These are phyloP conservation scores for carrot (Daucus carota) DNA, from an alignment of 129 eudicot genomes.

Conservation along the genomic window DNA sequence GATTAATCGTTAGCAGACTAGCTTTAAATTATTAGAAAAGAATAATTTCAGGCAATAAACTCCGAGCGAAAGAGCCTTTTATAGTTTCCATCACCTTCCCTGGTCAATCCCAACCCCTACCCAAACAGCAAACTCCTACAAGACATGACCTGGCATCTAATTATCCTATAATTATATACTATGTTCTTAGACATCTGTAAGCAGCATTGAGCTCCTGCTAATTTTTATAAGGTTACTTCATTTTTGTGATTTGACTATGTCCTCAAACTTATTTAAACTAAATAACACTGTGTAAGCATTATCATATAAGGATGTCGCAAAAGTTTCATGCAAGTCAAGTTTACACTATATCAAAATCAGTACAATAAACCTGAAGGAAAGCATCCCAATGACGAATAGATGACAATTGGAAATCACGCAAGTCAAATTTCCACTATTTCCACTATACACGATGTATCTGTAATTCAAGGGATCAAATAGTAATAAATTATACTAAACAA, in stretches of 20 bases:
- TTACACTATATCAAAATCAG: not conserved
- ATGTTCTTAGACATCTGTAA: too few relatives aligned
- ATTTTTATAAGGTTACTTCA: not conserved
- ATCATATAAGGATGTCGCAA: not conserved
- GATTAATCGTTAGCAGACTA: slow-evolving; percentile 10
- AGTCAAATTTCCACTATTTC: too few relatives aligned
- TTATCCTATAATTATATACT: not conserved
- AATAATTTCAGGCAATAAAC: too few relatives aligned
- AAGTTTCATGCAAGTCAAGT: too few relatives aligned
- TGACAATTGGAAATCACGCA: too few relatives aligned
- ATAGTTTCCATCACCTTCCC: not conserved
- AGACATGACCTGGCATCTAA: not conserved
- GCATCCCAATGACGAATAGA: too few relatives aligned
- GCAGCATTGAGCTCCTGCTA: not conserved
- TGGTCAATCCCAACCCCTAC: not conserved
- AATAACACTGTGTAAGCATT: not conserved
- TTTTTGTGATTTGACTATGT: not conserved
- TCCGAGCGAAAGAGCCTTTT: not conserved
- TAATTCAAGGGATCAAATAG: not conserved
- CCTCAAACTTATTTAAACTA: not conserved
- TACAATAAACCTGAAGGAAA: not conserved
- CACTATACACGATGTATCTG: not conserved
- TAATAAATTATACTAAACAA: not conserved
- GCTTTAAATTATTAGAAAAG: not conserved
- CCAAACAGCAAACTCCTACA: not conserved